Conservation (phyloP, 2,329 filamentous ascomycete species). For the Oidium heveae region DNA sequence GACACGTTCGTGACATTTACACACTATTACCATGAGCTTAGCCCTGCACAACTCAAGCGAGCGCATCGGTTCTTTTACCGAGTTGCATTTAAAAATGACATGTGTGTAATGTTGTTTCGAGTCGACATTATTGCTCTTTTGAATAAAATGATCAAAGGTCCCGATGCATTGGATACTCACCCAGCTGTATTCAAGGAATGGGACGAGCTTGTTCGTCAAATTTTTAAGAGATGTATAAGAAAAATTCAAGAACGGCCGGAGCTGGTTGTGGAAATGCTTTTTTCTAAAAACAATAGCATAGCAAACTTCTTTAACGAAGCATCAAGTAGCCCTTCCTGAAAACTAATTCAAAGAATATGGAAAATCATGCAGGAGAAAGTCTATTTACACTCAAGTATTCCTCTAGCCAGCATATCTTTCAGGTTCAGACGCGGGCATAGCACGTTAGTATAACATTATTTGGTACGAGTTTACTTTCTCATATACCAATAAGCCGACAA, state of each 20-base stretch:
- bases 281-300: constrained; percentile 70
- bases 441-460: too few species aligned
- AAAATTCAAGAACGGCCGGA: constrained; percentile 71
- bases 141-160: constrained; percentile 77
- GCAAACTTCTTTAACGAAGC: constrained; percentile 40
- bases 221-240: constrained; percentile 57
- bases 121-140: constrained; percentile 78
- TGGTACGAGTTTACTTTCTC: too few species aligned
- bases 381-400: too few species aligned
- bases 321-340: too few species aligned
- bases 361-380: too few species aligned
- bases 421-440: too few species aligned
- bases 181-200: constrained; percentile 58
- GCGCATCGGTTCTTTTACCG: constrained; percentile 87
- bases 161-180: constrained; percentile 43
- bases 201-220: constrained; percentile 68
- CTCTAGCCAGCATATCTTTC: too few species aligned
- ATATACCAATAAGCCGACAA: too few species aligned
- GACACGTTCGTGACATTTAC: constrained; percentile 71
- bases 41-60: constrained; percentile 60
- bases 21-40: constrained; percentile 57
- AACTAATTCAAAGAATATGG: too few species aligned
- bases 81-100: constrained; percentile 81
- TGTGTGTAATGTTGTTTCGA: constrained; percentile 68
- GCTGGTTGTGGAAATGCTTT: constrained; percentile 73